A percentile compares a stretch with the other conserved stretches of the same genome.
Conservation (phyloP, 139 green algal species). For the Micractinium sp. region DNA sequence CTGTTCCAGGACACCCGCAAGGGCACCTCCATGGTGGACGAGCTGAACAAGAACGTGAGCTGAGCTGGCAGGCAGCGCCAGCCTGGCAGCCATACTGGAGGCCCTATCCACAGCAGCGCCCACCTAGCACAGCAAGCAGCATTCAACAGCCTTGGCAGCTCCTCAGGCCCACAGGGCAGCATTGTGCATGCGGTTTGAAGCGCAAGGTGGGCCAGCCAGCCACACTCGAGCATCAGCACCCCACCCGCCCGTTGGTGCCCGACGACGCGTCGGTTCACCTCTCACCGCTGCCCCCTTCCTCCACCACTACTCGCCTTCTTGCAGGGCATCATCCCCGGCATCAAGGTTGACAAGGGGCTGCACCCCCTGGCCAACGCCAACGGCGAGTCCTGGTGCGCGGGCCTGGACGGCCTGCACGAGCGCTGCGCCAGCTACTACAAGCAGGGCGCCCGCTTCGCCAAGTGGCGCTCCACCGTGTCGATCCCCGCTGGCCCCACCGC, state of each 20-base stretch:
- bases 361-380: slow-evolving; percentile 93
- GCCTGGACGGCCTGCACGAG: slow-evolving; percentile 94
- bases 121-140: background rate
- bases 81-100: background rate
- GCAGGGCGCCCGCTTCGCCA: slow-evolving; percentile 94
- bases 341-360: slow-evolving; percentile 98
- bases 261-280: too few relatives aligned
- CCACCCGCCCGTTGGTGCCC: too few relatives aligned
- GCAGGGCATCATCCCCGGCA: slow-evolving; percentile 83
- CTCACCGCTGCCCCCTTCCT: background rate
- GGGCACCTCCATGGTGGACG: slow-evolving; percentile 90
- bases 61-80: background rate
- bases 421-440: slow-evolving; percentile 98
- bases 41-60: slow-evolving; percentile 75
- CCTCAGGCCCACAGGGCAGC: too few relatives aligned
- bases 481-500: slow-evolving; percentile 80
- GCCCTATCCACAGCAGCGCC: slow-evolving; percentile 6
- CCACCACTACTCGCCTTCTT: background rate
- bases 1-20: slow-evolving; percentile 93
- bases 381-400: slow-evolving; percentile 95
- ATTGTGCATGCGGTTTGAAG: too few relatives aligned
- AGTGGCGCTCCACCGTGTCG: slow-evolving; percentile 95
- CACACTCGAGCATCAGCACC: background rate
- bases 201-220: background rate
- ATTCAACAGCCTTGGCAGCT: too few relatives aligned